Evolutionary conservation across 371 early-diverging fungal genomes (phyloP), one percentile per base, ranked within the genome.

Genomic region (Mortierella sp.): DNA sequence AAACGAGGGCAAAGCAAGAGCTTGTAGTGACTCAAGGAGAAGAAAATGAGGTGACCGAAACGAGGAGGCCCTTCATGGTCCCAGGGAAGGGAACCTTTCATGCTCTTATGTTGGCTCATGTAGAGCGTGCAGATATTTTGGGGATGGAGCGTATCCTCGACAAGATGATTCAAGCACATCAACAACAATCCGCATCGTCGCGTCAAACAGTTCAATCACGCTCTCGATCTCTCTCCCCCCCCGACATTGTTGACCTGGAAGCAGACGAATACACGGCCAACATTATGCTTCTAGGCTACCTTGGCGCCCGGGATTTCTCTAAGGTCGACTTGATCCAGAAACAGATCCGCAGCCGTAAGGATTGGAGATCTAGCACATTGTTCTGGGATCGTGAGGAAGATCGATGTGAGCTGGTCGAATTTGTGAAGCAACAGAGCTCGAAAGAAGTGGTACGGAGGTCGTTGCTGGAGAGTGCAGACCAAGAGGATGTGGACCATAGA

Each of bases 251-350:
- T 24, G 12, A 67, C 41, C 54, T 68, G 52, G 60, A 69, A 3
- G 69, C 75, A 24, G 75, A 75, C 39, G 75, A 75, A 31, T 63
- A 68, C 49, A 75, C 75, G 5, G 75, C 75, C 32, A 75, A 60
- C 14, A 75, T 75, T 47, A 50, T 75, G 69, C 52, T 75, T 14
- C 58, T 75, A 27, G 75, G 75, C 14, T 75, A 75, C 44, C 42
- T 68, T 15, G 28, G 30, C 6, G 39, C 26, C 3, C 54, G 56
- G 23, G 69, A 75, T 31, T 42, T 50, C 2, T 50, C 46, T 3
- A 75, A 68, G 55, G 75, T 52, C 11, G 56, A 68, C 7, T 7
- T 42, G 47, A 50, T 75, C 48, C 56, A 54, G 28, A 42, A 50
- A 2, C 60, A 60, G 56, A 75, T 75, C 52, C 47, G 32, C 2